Evolutionary conservation across 2,329 filamentous ascomycete genomes (phyloP).

Genomic region (Pyricularia sp.): DNA sequence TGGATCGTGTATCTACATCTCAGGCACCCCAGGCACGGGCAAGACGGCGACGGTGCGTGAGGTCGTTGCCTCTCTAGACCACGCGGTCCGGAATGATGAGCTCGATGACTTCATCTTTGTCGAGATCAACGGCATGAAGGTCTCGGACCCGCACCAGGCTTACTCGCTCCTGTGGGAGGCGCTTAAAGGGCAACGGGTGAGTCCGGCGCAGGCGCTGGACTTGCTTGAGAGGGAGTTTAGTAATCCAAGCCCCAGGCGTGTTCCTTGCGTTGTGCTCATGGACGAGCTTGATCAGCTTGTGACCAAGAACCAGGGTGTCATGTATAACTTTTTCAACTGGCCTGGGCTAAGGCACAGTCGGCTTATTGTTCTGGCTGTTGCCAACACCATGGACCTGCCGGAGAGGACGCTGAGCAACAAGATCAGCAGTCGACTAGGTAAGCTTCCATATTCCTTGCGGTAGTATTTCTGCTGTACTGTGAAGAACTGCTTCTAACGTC

Average conservation of each 20-base stretch:
- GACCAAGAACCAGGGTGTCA: conserved; percentile 97
- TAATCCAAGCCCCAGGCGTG: conserved; percentile 78
- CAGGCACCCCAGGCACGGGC: conserved; percentile 93
- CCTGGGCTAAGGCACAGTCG: conserved; percentile 83
- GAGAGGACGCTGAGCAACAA: conserved; percentile 97
- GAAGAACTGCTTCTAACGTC: not conserved
- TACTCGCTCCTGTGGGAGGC: conserved; percentile 96
- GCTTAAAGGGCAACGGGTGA: conserved; percentile 84
- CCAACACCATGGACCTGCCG: conserved; percentile 97
- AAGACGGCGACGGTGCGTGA: conserved; percentile 97
- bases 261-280: conserved; percentile 96
- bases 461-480: not conserved
- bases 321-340: conserved; percentile 99
- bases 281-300: conserved; percentile 97
- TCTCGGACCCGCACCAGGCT: conserved; percentile 93
- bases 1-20: conserved; percentile 97
- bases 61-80: conserved; percentile 80
- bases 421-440: conserved; percentile 78
- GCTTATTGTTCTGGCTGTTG: conserved; percentile 91
- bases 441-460: conserved; percentile 12
- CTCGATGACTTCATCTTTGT: conserved; percentile 97
- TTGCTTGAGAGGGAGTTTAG: conserved; percentile 88
- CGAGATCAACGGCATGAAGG: conserved; percentile 99
- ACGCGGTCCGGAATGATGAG: conserved; percentile 80
- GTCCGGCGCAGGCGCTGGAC: conserved; percentile 82